These are phyloP conservation scores for Monilinia laxa DNA, from an alignment of 2,329 filamentous ascomycete species.

Conservation along the genomic window DNA sequence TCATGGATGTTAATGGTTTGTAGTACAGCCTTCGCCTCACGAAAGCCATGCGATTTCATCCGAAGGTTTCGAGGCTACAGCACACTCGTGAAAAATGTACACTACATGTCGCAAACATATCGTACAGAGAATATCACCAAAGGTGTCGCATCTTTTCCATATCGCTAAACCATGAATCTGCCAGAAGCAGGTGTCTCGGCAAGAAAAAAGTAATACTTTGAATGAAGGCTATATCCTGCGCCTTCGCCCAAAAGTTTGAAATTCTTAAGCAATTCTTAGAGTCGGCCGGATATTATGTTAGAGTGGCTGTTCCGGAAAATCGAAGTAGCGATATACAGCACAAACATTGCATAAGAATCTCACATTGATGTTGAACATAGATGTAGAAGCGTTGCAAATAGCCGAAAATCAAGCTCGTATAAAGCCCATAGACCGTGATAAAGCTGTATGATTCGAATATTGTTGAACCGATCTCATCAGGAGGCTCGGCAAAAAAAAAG, in stretches of 20 bases:
- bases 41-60: neutral
- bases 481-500: neutral
- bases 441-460: conserved; percentile 5
- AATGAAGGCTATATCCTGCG: neutral
- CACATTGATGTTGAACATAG: neutral
- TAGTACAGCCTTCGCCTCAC: neutral
- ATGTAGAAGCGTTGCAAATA: neutral
- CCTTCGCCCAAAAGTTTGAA: neutral
- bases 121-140: neutral
- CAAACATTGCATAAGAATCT: neutral
- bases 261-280: neutral
- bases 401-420: neutral
- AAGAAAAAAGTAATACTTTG: neutral
- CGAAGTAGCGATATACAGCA: neutral
- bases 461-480: conserved; percentile 9
- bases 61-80: neutral
- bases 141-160: neutral
- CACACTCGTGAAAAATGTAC: neutral
- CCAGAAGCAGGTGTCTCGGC: neutral
- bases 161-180: neutral
- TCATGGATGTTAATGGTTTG: neutral
- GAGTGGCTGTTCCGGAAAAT: neutral
- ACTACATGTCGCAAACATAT: neutral
- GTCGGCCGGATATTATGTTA: neutral
- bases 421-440: neutral